Evolutionary conservation across 2,329 filamentous ascomycete species (phyloP), one percentile per base, ranked within the genome.

Genomic region (Sporothrix pseudoabietina): DNA sequence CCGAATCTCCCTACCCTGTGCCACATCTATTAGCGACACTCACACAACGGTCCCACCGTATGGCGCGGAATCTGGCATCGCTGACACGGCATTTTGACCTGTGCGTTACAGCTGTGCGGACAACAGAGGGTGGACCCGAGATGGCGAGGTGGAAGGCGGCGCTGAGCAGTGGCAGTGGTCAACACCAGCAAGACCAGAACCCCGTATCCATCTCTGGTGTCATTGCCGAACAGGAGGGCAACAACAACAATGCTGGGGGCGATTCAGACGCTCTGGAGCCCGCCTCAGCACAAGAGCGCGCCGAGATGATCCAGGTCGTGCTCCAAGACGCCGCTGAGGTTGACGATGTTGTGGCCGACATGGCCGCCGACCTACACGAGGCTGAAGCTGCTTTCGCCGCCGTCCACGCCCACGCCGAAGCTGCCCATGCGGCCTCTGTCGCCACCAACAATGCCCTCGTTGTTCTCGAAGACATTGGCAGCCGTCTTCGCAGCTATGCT

Each of bases 71-170:
- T 5, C 87, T 98, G 1, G 88, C 93, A 73, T 94, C 92, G 0
- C 84, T 98, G 4, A 94, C 94, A 8, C 89, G 88, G 35, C 95
- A 98, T 82, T 98, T 97, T 80, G 95, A 98, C 80, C 89, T 97
- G 76, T 98, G 95, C 80, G 93, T 97, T 16, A 95, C 91, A 0
- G 95, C 95, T 0, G 91, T 98, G 59, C 92, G 94, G 74, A 94
- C 95, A 69, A 98, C 94, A 3, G 94, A 97, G 82, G 92, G 92
- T 41, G 92, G 91, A 5, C 89, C 90, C 14, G 91, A 89, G 5
- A 84, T 90, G 63, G 91, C 91, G 6, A 88, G 90, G 12, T 87
- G 88, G 69, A 91, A 89, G 76, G 91, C 89, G 0, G 91, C 90
- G 16, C 3, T 49, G 44, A 49, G 32, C n/a, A 19, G 61, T 16